These are phyloP conservation scores for Besnoitia besnoiti DNA, from an alignment of 169 alveolate species.

Conservation along the genomic window DNA sequence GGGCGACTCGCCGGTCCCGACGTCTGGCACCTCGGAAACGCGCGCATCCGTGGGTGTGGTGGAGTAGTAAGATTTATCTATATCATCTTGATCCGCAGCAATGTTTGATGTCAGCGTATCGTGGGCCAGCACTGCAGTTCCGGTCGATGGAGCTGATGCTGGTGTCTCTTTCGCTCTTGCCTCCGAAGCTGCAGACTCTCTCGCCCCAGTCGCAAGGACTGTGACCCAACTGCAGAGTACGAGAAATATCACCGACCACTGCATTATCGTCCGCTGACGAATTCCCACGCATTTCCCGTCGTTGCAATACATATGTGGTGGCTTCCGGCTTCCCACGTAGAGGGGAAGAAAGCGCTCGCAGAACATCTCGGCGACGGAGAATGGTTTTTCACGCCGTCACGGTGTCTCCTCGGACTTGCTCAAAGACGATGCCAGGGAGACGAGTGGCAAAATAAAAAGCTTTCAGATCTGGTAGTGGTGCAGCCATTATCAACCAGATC, in stretches of 20 bases:
- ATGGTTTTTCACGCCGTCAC: background rate
- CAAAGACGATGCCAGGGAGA: background rate
- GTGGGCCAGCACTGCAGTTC: background rate
- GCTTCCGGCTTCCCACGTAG: background rate
- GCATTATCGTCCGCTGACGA: background rate
- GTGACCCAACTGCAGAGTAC: background rate
- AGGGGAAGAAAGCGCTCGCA: background rate
- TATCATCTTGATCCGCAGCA: background rate
- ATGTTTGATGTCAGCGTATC: background rate
- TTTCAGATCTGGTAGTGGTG: background rate
- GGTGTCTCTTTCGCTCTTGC: background rate
- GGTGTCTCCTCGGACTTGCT: background rate
- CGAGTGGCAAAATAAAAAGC: background rate
- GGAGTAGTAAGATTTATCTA: too few relatives aligned
- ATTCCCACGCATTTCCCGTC: background rate
- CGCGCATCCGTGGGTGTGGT: too few relatives aligned
- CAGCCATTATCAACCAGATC: background rate
- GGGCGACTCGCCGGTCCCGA: too few relatives aligned
- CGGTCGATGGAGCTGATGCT: background rate
- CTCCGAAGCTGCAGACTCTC: background rate
- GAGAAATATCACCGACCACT: background rate
- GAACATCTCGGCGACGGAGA: background rate
- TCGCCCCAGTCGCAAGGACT: background rate
- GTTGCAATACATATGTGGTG: background rate
- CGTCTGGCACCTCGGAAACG: too few relatives aligned